Conservation (phyloP, 345 rosid genomes). For the Melaleuca quinquenervia region DNA sequence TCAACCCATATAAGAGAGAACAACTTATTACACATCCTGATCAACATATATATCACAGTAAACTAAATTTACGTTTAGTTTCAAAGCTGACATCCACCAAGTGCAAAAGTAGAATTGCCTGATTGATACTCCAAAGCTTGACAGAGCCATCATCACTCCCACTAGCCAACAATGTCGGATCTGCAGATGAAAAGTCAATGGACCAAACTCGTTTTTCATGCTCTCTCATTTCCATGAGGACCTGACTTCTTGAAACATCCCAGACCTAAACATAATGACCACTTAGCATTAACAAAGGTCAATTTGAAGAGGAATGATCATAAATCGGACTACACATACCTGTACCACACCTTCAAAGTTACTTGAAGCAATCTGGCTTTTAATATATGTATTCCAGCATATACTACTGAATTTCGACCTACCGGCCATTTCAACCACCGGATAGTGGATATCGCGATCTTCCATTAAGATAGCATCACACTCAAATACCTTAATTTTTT, state of each 20-base stretch:
- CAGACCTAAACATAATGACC: conserved; percentile 38
- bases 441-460: conserved; percentile 77
- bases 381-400: conserved; percentile 90
- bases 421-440: conserved; percentile 81
- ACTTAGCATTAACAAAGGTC: background rate
- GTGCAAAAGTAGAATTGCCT: conserved; percentile 87
- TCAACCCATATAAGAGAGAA: conserved; percentile 26
- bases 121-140: conserved; percentile 99
- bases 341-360: conserved; percentile 96
- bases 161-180: conserved; percentile 91
- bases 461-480: conserved; percentile 54
- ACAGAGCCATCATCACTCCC: conserved; percentile 94
- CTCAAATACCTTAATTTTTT: conserved; percentile 91
- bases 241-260: conserved; percentile 91
- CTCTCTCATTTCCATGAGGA: conserved; percentile 70
- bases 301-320: background rate
- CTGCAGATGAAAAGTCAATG: conserved; percentile 74
- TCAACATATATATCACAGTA: conserved; percentile 7
- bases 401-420: conserved; percentile 77
- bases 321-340: conserved; percentile 24
- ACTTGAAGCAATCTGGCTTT: conserved; percentile 93
- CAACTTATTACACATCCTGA: conserved; percentile 33
- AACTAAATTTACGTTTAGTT: conserved; percentile 56
- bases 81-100: conserved; percentile 88
- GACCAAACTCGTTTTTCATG: conserved; percentile 97